Base-by-base conservation (phyloP, 371 early-diverging fungal species). In the Apophysomyces sp. region DNA sequence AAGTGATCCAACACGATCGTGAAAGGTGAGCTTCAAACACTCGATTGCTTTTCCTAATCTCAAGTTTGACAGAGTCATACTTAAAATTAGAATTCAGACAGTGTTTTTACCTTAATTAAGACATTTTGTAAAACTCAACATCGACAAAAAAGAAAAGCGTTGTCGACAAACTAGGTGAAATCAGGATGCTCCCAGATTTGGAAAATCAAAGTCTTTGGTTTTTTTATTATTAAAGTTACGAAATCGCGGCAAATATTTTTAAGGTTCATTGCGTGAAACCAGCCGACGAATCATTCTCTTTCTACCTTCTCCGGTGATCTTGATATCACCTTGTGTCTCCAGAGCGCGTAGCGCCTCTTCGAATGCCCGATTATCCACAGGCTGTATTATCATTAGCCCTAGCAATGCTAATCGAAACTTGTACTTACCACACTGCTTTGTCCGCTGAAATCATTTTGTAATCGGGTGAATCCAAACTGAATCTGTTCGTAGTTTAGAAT, bases 391-490 rank as follows among this genome's bases (percentile, higher is more conserved):
- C 31, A 13, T 34, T 37, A 18, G n/a, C 16, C 7, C n/a, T 0
- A 40, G 29, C 18, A 53, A 11, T 11, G 3, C 9, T 2, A 21
- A 21, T 26, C 15, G 21, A 16, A 37, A 3, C 12, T 52, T 29
- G 40, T 28, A 65, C 77, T 71, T 77, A 84, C 84, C 69, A 83
- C 77, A 49, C 70, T 68, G 65, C 79, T 81, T 59, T 85, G 83
- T 26, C 79, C 77, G 60, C 78, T 83, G 27, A 85, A 75, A 21
- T 80, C 76, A 2, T 73, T 74, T 29, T 77, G 66, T 12, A 80
- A 63, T 41, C 71, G 72, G 15, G 67, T 57, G 65, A 71, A 81
- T 28, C 72, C 76, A 36, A 82, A 67, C 31, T 69, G 69, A 5
- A 58, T 68, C 31, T 68, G 68, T 26, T 72, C 68, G 29, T 74